Percentiles rank a stretch among this genome's conserved stretches.
Conservation (phyloP, 2,329 filamentous ascomycete species). For the Alternaria postmessia region DNA sequence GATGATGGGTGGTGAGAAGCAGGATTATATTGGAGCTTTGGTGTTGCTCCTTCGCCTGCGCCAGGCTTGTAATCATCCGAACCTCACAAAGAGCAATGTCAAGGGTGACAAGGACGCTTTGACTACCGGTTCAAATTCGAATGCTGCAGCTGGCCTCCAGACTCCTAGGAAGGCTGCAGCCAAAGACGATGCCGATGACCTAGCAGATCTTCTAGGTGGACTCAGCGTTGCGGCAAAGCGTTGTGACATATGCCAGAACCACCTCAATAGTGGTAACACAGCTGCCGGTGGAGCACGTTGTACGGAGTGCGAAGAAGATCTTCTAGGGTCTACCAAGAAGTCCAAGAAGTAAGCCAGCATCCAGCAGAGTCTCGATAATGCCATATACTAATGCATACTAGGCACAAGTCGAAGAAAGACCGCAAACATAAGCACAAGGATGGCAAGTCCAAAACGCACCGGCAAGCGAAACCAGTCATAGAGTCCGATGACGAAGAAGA, state of each 20-base stretch:
- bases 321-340: slow-evolving; percentile 64
- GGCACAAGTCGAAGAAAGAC: slow-evolving; percentile 54
- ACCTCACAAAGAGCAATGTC: slow-evolving; percentile 84
- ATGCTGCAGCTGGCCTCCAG: slow-evolving; percentile 45
- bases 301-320: slow-evolving; percentile 75
- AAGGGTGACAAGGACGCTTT: slow-evolving; percentile 88
- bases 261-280: slow-evolving; percentile 67
- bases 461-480: slow-evolving; percentile 32
- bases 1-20: slow-evolving; percentile 81
- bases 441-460: slow-evolving; percentile 43
- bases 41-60: slow-evolving; percentile 88
- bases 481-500: slow-evolving; percentile 42
- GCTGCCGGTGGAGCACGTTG: slow-evolving; percentile 68
- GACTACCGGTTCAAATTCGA: slow-evolving; percentile 64
- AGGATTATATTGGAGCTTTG: slow-evolving; percentile 93
- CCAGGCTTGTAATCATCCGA: slow-evolving; percentile 94
- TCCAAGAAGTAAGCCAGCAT: slow-evolving; percentile 49
- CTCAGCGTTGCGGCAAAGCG: slow-evolving; percentile 79
- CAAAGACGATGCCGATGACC: slow-evolving; percentile 75
- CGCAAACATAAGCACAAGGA: slow-evolving; percentile 51
- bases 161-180: slow-evolving; percentile 49
- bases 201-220: slow-evolving; percentile 86
- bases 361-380: slow-evolving; percentile 23
- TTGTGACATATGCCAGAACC: slow-evolving; percentile 83
- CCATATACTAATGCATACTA: slow-evolving; percentile 43